Evolutionary conservation across 352 stramenopile genomes (phyloP).

Genomic region (Albugo laibachii): DNA sequence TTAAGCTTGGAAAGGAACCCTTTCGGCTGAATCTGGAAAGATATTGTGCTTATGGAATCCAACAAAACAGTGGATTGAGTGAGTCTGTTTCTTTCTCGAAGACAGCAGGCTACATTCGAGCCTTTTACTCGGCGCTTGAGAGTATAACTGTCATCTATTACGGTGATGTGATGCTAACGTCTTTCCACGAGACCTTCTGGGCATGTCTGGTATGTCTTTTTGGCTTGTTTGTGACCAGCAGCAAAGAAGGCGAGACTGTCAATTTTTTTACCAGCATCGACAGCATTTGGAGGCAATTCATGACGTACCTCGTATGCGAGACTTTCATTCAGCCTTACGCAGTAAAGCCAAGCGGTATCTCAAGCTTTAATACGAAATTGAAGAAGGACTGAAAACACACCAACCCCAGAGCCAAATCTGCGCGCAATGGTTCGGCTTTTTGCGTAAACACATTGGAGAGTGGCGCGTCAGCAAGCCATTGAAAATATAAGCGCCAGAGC

Average conservation of each 20-base stretch:
- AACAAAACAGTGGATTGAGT: no score
- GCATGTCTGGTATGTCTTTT: slow-evolving; percentile 13
- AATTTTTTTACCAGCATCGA: slow-evolving; percentile 12
- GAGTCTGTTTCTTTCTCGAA: no score
- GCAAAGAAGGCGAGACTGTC: slow-evolving; percentile 13
- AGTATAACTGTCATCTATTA: slow-evolving; percentile 18
- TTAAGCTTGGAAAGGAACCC: slow-evolving; percentile 1
- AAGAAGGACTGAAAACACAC: slow-evolving; percentile 10
- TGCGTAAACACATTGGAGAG: no score
- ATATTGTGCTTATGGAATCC: slow-evolving; percentile 6
- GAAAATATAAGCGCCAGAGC: no score
- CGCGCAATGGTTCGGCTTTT: no score
- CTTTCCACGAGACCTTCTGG: slow-evolving; percentile 13
- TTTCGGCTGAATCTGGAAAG: slow-evolving; percentile 5
- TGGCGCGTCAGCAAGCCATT: no score
- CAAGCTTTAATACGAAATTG: slow-evolving; percentile 9
- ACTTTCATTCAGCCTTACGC: background rate
- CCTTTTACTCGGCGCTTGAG: slow-evolving; percentile 18
- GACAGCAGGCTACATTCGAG: slow-evolving; percentile 10
- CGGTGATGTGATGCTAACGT: slow-evolving; percentile 14
- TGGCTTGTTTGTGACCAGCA: slow-evolving; percentile 17
- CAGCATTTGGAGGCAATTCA: slow-evolving; percentile 10
- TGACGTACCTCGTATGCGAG: slow-evolving; percentile 2
- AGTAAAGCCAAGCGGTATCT: background rate
- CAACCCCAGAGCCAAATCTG: no score